Percentiles rank a stretch among this genome's conserved stretches.
Conservation (phyloP, 1,284 basidiomycete genomes). For the Trichosporon coremiiforme region DNA sequence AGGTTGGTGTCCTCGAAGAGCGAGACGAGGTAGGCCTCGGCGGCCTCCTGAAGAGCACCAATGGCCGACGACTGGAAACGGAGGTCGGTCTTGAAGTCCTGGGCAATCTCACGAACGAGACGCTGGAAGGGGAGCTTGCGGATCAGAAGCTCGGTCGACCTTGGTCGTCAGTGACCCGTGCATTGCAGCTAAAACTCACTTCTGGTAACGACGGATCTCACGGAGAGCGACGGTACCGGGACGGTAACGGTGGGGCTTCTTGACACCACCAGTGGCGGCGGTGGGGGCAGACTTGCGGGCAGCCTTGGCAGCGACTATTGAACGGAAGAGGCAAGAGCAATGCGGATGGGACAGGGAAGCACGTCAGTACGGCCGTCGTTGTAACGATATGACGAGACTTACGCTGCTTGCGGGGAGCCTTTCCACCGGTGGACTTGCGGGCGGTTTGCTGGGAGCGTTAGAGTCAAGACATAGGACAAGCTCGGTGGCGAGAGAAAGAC, state of each 20-base stretch:
- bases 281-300: conserved; percentile 59
- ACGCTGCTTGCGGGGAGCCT: conserved; percentile 62
- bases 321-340: not conserved
- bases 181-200: no score
- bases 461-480: not conserved
- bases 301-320: conserved; percentile 61
- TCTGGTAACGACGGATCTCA: no score
- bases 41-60: conserved; percentile 71
- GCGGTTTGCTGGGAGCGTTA: conserved; percentile 62
- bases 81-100: conserved; percentile 77
- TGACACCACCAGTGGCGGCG: conserved; percentile 71
- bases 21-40: conserved; percentile 64
- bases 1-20: conserved; percentile 61
- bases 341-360: not conserved
- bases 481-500: no score
- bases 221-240: no score
- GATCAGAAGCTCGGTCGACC: no score
- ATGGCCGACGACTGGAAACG: conserved; percentile 76
- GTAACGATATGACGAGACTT: conserved; percentile 29
- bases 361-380: conserved; percentile 14
- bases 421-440: conserved; percentile 66
- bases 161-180: no score
- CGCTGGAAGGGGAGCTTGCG: no score
- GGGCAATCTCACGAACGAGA: conserved; percentile 84
- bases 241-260: no score